Conservation (phyloP, 306 rosid species). For the Begonia loranthoides region DNA sequence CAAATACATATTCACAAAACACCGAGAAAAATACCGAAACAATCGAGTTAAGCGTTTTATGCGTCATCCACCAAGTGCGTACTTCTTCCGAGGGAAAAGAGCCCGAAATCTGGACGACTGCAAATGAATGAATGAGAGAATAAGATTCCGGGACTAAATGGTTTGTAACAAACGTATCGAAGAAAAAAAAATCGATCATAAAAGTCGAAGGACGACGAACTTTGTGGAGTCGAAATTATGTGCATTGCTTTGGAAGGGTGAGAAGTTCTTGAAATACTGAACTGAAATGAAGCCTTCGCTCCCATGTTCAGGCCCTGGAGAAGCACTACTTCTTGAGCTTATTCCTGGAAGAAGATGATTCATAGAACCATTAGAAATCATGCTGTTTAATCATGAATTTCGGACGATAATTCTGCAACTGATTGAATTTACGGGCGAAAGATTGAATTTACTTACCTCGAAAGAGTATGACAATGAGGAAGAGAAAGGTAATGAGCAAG, state of each 20-base stretch:
- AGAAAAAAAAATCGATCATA: not conserved
- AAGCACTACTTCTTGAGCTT: slow-evolving; percentile 10
- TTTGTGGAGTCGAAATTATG: not conserved
- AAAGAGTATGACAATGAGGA: slow-evolving; percentile 58
- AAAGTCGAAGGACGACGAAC: slow-evolving; percentile 1
- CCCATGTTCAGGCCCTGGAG: slow-evolving; percentile 10
- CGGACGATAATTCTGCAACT: not conserved
- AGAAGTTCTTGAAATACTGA: slow-evolving; percentile 11
- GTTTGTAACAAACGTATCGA: not conserved
- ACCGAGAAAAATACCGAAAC: no score
- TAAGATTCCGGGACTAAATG: not conserved
- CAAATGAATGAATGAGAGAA: slow-evolving; percentile 7
- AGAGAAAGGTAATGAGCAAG: slow-evolving; percentile 57
- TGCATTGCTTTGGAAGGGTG: not conserved
- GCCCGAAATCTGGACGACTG: not conserved
- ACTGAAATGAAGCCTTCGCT: slow-evolving; percentile 7
- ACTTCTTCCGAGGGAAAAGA: slow-evolving; percentile 1
- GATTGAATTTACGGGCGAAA: not conserved
- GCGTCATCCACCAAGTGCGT: no score
- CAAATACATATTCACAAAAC: no score
- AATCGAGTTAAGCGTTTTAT: no score
- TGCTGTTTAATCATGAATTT: not conserved
- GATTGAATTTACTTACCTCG: slow-evolving; percentile 50
- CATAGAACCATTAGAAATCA: not conserved
- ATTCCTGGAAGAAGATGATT: slow-evolving; percentile 14